A percentile compares a stretch with the other conserved stretches of the same genome.
phyloP scores from a whole-genome alignment of 1,284 basidiomycete species.

The Cryptococcus deneoformans region DNA sequence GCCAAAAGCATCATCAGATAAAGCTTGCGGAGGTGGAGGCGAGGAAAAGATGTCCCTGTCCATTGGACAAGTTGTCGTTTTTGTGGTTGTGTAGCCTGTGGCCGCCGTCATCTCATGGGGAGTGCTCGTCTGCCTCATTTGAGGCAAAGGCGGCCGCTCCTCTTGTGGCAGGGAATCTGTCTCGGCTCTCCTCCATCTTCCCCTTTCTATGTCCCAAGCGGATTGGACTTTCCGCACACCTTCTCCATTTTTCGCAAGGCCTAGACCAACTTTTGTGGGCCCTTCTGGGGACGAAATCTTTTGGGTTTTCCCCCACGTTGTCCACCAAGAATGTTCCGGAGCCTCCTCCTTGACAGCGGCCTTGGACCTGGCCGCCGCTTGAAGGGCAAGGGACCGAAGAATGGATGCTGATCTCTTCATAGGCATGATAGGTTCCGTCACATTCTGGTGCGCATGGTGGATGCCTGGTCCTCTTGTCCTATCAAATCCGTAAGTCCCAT shows the following conservation, averaged over 20 bases:
- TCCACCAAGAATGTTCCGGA: slow-evolving; percentile 28
- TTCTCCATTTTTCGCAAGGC: slow-evolving; percentile 29
- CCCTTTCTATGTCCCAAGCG: slow-evolving; percentile 27
- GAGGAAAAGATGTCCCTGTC: slow-evolving; percentile 7
- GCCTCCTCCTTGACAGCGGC: slow-evolving; percentile 3
- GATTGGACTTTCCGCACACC: slow-evolving; percentile 37
- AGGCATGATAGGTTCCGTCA: slow-evolving; percentile 29
- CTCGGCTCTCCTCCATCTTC: slow-evolving; percentile 8
- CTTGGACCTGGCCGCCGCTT: slow-evolving; percentile 12
- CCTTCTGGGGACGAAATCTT: slow-evolving; percentile 2
- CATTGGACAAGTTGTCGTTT: not conserved
- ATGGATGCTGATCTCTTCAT: slow-evolving; percentile 31
- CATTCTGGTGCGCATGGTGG: slow-evolving; percentile 5
- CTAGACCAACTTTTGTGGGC: slow-evolving; percentile 23
- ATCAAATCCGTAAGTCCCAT: slow-evolving; percentile 33
- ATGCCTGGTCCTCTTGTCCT: slow-evolving; percentile 1
- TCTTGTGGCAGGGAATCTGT: slow-evolving; percentile 25
- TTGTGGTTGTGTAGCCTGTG: slow-evolving; percentile 7
- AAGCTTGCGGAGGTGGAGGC: slow-evolving; percentile 13
- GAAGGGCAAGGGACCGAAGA: slow-evolving; percentile 25
- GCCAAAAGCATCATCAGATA: slow-evolving; percentile 33
- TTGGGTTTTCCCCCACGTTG: slow-evolving; percentile 7
- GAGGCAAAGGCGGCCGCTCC: slow-evolving; percentile 19
- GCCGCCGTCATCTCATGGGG: slow-evolving; percentile 5
- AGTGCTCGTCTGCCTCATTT: not conserved